A percentile compares a stretch with the other conserved stretches of the same genome.
Evolutionary conservation across 768 basidiomycete species (phyloP).

Genomic region (Russula brevipes): DNA sequence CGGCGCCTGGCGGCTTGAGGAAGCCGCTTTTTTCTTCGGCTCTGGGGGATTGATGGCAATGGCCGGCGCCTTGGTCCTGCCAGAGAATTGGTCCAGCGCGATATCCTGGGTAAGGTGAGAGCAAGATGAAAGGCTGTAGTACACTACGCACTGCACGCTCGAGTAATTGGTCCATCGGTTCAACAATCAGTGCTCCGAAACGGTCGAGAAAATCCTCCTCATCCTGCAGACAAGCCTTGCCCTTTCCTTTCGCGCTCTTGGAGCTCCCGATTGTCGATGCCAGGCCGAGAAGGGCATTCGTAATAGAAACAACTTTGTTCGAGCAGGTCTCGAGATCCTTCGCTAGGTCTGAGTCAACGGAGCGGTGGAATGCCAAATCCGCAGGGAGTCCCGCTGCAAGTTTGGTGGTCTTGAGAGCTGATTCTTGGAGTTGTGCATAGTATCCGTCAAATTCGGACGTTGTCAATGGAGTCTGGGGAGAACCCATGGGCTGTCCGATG

Average conservation of each 20-base stretch:
- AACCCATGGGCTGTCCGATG: conserved; percentile 1
- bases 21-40: conserved; percentile 33
- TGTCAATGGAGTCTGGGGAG: conserved; percentile 4
- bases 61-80: conserved; percentile 60
- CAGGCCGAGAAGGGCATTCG: conserved; percentile 57
- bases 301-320: conserved; percentile 55
- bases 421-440: conserved; percentile 52
- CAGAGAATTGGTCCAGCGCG: conserved; percentile 72
- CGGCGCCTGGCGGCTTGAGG: conserved; percentile 48
- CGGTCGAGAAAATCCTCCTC: conserved; percentile 83
- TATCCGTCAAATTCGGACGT: conserved; percentile 43
- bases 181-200: conserved; percentile 73
- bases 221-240: conserved; percentile 50
- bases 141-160: conserved; percentile 66
- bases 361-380: conserved; percentile 87
- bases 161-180: conserved; percentile 76
- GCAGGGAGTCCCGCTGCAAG: conserved; percentile 55
- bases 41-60: conserved; percentile 49
- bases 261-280: conserved; percentile 41
- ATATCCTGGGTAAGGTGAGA: conserved; percentile 57
- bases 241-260: conserved; percentile 39
- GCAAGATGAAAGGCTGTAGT: not conserved
- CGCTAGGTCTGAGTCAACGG: conserved; percentile 69
- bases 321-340: conserved; percentile 67
- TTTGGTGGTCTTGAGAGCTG: conserved; percentile 60